Evolutionary conservation across 257 asterid species (phyloP).

Genomic region (Capsicum chinense): DNA sequence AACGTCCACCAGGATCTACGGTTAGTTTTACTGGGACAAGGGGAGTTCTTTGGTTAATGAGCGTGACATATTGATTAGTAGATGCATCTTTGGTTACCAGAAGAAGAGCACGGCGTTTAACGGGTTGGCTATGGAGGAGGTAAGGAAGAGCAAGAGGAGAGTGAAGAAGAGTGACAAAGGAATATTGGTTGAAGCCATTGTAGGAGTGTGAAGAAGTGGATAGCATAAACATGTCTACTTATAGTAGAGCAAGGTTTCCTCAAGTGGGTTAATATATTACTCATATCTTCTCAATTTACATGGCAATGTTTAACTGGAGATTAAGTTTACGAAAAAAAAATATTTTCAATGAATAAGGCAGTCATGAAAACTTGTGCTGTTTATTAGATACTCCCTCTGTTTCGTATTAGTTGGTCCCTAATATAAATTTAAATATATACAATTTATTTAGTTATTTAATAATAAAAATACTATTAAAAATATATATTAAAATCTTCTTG

Average conservation of each 20-base stretch:
- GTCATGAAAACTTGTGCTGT: no score
- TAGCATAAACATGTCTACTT: neutral
- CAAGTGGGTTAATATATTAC: neutral
- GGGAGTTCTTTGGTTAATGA: slow-evolving; percentile 50
- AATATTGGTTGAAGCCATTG: neutral
- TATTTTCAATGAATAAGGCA: no score
- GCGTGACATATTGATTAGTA: slow-evolving; percentile 47
- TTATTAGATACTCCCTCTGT: no score
- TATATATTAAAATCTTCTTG: no score
- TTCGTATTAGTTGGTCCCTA: no score
- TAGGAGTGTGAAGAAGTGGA: neutral
- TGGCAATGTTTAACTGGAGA: neutral
- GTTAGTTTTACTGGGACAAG: slow-evolving; percentile 43
- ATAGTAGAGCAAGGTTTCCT: neutral
- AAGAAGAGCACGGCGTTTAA: slow-evolving; percentile 36
- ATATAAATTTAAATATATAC: no score
- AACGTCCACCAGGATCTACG: slow-evolving; percentile 47
- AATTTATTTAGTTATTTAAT: no score
- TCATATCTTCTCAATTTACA: neutral
- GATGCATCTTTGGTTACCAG: slow-evolving; percentile 46
- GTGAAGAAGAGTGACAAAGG: slow-evolving; percentile 1
- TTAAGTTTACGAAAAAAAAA: neutral
- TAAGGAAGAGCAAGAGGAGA: slow-evolving; percentile 20
- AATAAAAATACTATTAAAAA: no score
- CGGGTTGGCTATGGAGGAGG: slow-evolving; percentile 24